Base-by-base conservation (phyloP, 768 basidiomycete species). In the Boletellus sp. region DNA sequence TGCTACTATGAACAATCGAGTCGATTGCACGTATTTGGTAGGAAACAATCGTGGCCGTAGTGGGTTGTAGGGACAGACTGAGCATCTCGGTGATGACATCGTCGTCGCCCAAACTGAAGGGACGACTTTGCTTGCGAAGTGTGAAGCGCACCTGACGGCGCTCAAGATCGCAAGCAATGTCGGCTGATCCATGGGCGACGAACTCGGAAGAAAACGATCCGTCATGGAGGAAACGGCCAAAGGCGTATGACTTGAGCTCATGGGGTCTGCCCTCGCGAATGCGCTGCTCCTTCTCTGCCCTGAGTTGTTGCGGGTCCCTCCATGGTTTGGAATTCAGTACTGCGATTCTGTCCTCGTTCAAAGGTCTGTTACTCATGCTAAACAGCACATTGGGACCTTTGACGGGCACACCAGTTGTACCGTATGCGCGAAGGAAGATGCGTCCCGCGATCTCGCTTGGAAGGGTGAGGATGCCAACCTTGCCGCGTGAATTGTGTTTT, bases 101-200 rank as follows among this genome's bases (percentile, higher is more conserved):
- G 15, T 50, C 51, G 15, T 44, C 45, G 35, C 37, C 47, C 12
- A n/a, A 13, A 3, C 24, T 2, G 55, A 57, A 49, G 26, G 17
- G 45, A 35, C 38, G 57, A 62, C 46, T 20, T 55, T 67, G 60
- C 54, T 54, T 55, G 59, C 55, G 49, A 55, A 67, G 46, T 38
- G 61, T 64, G 33, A 74, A 63, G 55, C 65, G 61, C 48, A 74
- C 52, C 15, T 52, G 51, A 34, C 52, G 63, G 12, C 52, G 62
- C 41, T 70, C 67, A 42, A 71, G 48, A 56, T 74, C 68, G 58
- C 72, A 73, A 51, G 70, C 62, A 52, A 74, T 62, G 28, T 60
- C 54, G 39, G 69, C 59, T 26, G 39, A 32, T 42, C 67, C 71
- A 35, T 50, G 38, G 17, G 52, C 57, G 16, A 53, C 45, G 6